Evolutionary conservation across 2,329 filamentous ascomycete species (phyloP), one percentile per base, ranked within the genome.

Genomic region (Aspergillus sp.): DNA sequence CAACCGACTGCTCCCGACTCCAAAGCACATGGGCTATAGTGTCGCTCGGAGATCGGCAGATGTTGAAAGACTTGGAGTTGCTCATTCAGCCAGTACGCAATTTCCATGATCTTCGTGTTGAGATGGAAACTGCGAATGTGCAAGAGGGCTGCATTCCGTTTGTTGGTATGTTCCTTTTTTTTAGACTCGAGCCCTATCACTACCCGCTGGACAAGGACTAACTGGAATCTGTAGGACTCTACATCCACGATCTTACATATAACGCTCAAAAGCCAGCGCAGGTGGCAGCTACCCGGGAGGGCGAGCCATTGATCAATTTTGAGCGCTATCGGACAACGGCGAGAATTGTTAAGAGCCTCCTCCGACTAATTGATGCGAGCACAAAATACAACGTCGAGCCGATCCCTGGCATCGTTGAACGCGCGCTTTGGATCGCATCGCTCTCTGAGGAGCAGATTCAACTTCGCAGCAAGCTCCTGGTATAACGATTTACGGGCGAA

Each of bases 61-160:
- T 81, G 27, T 79, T 88, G 63, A 80, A 78, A 57, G 80, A 84
- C 57, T 79, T 88, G 70, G 86, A 88, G 68, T 75, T 75, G 5
- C 75, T 88, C 46, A 84, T 86, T 27, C 83, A 86, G 57, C 86
- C 86, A 1, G 71, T 86, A 33, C 81, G 83, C 53, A 88, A 88
- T 66, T 88, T 88, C 67, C 77, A 86, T 67, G 83, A 83, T 60
- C 75, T 88, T 22, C 80, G 86, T 15, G 73, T 81, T 8, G 86
- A 88, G 67, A 88, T 88, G 85, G 86, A 88, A 69, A 81, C 80
- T 8, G 79, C 80, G 19, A 80, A 79, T 59, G 71, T 81, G 11
- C 83, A 85, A 46, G 80, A 84, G 39, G 85, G 85, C 33, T 87
- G 86, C 66, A 86, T 88, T 64, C 86, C 86, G 3, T 88, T 88